phyloP scores from a whole-genome alignment of 2,329 filamentous ascomycete species.

The Hypoxylon sp. region DNA sequence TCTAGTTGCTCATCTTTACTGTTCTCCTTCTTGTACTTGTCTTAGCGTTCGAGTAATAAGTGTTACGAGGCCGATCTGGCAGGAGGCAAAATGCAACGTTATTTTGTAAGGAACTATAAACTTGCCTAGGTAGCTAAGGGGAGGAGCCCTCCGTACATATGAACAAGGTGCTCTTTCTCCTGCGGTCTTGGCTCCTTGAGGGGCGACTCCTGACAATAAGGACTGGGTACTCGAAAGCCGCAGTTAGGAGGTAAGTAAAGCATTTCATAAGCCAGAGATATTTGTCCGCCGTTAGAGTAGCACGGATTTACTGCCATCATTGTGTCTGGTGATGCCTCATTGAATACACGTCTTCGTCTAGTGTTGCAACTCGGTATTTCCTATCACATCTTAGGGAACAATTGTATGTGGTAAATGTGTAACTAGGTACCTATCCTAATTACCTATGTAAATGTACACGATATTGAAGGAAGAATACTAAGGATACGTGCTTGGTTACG shows the following conservation, averaged over 20 bases:
- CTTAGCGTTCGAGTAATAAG: neutral
- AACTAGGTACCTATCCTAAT: too few species aligned
- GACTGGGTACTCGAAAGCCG: too few species aligned
- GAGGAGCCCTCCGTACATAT: too few species aligned
- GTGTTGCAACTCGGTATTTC: neutral
- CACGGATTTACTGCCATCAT: slow-evolving; percentile 1
- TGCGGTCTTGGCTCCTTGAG: too few species aligned
- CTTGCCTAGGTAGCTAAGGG: neutral
- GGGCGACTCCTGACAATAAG: too few species aligned
- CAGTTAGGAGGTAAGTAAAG: neutral
- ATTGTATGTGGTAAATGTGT: too few species aligned
- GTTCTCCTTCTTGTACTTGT: neutral
- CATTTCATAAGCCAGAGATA: slow-evolving; percentile 1
- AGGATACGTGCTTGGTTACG: neutral
- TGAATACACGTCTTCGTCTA: slow-evolving; percentile 4
- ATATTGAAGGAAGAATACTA: neutral
- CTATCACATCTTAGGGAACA: neutral
- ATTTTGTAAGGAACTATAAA: too few species aligned
- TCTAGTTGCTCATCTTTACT: neutral
- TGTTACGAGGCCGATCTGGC: too few species aligned
- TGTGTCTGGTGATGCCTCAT: neutral
- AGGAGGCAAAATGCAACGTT: too few species aligned
- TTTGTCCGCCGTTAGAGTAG: slow-evolving; percentile 6
- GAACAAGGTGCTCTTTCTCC: too few species aligned
- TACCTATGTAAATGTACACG: neutral